Evolutionary conservation across 345 rosid species (phyloP).

Genomic region (Citrus reticulata): DNA sequence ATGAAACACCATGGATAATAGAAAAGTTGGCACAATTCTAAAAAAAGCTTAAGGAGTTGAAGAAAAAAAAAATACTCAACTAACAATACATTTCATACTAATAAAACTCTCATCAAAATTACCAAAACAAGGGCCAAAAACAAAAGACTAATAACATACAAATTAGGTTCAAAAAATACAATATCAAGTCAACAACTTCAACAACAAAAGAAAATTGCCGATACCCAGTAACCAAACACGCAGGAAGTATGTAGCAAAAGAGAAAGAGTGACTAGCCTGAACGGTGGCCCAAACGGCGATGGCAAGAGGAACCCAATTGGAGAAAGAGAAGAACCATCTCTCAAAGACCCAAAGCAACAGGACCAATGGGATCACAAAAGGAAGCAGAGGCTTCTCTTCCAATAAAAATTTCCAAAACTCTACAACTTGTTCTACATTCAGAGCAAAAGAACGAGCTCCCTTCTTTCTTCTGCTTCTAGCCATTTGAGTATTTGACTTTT

Average conservation of each 20-base stretch:
- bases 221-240: neutral
- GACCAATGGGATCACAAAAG: constrained; percentile 56
- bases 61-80: neutral
- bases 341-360: constrained; percentile 72
- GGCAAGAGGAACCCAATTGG: constrained; percentile 87
- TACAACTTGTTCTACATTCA: constrained; percentile 38
- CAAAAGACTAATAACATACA: neutral
- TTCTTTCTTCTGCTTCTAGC: constrained; percentile 39
- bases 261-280: constrained; percentile 45
- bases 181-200: neutral
- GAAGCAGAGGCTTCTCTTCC: constrained; percentile 58
- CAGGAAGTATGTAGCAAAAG: neutral
- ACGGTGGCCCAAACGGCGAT: constrained; percentile 88
- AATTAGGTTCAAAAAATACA: neutral
- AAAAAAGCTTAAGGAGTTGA: neutral
- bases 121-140: neutral
- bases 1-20: neutral
- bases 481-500: constrained; percentile 19
- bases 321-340: constrained; percentile 85
- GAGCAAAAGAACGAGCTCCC: constrained; percentile 14
- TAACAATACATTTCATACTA: neutral
- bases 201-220: neutral
- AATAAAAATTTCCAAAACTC: constrained; percentile 53
- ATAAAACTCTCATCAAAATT: neutral
- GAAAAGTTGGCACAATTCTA: neutral